Evolutionary conservation across 176 grass and related monocot species (phyloP).

Genomic region (Ananas comosus): DNA sequence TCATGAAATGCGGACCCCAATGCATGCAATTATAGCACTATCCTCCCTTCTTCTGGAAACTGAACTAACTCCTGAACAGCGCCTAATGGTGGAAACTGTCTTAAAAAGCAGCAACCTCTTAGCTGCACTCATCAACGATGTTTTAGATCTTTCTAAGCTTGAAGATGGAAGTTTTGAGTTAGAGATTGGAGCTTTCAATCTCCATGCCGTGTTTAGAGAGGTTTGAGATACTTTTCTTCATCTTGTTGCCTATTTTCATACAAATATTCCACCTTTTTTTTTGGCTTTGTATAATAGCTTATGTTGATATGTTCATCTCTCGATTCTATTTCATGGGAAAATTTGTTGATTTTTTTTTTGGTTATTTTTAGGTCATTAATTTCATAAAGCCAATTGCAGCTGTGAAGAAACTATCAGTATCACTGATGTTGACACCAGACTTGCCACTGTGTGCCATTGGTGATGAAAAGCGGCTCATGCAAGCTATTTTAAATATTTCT

Average conservation of each 20-base stretch:
- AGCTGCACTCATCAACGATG: not conserved
- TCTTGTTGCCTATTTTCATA: no score
- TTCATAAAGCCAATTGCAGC: not conserved
- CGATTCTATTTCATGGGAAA: no score
- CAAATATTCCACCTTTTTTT: no score
- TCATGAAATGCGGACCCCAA: not conserved
- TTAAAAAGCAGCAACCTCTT: not conserved
- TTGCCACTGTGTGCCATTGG: not conserved
- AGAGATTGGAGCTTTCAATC: not conserved
- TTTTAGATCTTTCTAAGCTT: not conserved
- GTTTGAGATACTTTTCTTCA: not conserved
- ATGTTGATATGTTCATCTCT: no score
- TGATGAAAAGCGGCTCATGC: not conserved
- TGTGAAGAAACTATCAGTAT: constrained; percentile 47
- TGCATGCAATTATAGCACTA: not conserved
- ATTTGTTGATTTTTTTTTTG: not conserved
- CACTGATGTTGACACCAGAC: constrained; percentile 66
- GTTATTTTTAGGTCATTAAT: not conserved
- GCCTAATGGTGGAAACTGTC: not conserved
- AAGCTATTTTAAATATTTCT: not conserved
- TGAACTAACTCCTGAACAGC: not conserved
- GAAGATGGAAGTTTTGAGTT: not conserved
- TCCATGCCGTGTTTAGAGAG: not conserved
- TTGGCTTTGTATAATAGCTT: no score
- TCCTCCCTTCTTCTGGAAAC: not conserved